phyloP scores from a whole-genome alignment of 768 basidiomycete species.

The Butyriboletus loyo region DNA sequence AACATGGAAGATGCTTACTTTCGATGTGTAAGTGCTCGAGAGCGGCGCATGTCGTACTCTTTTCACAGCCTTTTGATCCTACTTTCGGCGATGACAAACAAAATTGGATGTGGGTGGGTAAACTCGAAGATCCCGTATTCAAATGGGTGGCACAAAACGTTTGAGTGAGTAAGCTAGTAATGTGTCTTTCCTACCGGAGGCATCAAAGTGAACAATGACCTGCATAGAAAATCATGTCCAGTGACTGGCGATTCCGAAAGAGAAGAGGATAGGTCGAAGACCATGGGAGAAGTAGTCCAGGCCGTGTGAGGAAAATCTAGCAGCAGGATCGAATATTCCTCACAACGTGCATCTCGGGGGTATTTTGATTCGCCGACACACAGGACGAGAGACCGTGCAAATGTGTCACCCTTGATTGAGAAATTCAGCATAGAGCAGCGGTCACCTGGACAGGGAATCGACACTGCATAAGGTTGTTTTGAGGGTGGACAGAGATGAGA shows the following conservation, averaged over 20 bases:
- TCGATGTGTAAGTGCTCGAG: background rate
- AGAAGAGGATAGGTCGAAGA: background rate
- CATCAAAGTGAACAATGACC: background rate
- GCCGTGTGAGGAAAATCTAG: slow-evolving; percentile 4
- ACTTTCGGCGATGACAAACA: background rate
- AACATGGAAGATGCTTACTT: background rate
- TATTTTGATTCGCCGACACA: background rate
- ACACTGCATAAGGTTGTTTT: background rate
- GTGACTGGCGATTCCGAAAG: background rate
- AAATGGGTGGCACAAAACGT: background rate
- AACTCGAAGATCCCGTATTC: background rate
- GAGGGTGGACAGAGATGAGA: background rate
- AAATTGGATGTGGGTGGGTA: background rate
- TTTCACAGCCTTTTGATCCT: background rate
- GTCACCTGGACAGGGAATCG: background rate
- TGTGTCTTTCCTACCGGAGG: background rate
- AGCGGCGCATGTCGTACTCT: background rate
- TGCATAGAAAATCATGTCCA: background rate
- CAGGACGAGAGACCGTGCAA: background rate
- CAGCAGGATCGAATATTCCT: background rate
- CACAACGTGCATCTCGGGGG: background rate
- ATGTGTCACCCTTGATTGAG: background rate
- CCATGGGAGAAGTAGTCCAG: background rate
- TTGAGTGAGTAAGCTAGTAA: background rate
- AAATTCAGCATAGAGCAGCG: background rate